Evolutionary conservation across 805 yeast species (phyloP).

Genomic region (Candida ortonii): DNA sequence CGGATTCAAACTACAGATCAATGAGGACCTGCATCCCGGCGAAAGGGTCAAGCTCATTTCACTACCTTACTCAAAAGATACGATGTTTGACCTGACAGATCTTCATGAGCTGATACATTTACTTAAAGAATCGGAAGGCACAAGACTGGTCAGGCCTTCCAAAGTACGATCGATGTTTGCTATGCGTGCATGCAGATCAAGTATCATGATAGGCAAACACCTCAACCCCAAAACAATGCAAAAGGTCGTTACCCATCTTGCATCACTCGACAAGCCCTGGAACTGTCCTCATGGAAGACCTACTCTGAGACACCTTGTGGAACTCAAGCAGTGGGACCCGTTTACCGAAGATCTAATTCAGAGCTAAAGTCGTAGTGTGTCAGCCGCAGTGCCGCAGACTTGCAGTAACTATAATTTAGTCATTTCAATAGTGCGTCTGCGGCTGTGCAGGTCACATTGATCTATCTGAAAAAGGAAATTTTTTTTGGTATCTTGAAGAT

Average conservation of each 20-base stretch:
- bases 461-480: conserved; percentile 31
- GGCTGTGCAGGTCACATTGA: conserved; percentile 20
- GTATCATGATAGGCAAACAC: conserved; percentile 90
- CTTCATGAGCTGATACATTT: conserved; percentile 74
- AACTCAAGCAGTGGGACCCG: conserved; percentile 45
- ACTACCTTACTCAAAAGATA: conserved; percentile 70
- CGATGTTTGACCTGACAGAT: conserved; percentile 64
- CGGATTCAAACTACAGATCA: conserved; percentile 66
- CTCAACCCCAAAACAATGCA: conserved; percentile 60
- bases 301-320: conserved; percentile 86
- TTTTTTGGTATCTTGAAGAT: too few species aligned
- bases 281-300: conserved; percentile 97
- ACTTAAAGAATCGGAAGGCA: conserved; percentile 53
- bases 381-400: too few species aligned
- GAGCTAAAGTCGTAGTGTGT: too few species aligned
- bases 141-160: conserved; percentile 52
- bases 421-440: not conserved
- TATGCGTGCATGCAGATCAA: conserved; percentile 89
- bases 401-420: too few species aligned
- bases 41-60: conserved; percentile 51
- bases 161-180: conserved; percentile 86
- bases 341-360: conserved; percentile 47
- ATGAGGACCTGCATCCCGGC: conserved; percentile 55
- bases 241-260: conserved; percentile 62
- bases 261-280: conserved; percentile 89